phyloP scores from a whole-genome alignment of 805 yeast species.

The Wickerhamiella musiphila region DNA sequence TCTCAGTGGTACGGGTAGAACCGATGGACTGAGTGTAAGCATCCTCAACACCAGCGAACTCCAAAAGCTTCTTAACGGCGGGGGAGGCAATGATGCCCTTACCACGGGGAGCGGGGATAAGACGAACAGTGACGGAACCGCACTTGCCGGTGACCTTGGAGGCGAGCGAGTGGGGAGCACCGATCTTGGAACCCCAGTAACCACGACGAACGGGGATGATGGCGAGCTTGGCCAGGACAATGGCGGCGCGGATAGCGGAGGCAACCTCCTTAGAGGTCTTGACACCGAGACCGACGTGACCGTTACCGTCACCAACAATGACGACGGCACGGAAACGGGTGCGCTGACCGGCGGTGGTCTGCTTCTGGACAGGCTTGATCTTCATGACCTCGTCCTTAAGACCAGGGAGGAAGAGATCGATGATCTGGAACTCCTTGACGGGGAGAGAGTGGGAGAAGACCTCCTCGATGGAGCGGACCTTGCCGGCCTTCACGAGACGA shows the following conservation, averaged over 20 bases:
- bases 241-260: constrained; percentile 99
- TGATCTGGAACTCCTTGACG: constrained; percentile 98
- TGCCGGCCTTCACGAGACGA: constrained; percentile 98
- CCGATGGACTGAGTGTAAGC: constrained; percentile 98
- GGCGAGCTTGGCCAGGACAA: constrained; percentile 96
- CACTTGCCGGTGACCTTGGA: constrained; percentile 98
- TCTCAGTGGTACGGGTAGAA: constrained; percentile 98
- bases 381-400: constrained; percentile 98
- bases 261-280: constrained; percentile 99
- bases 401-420: constrained; percentile 88
- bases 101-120: constrained; percentile 99
- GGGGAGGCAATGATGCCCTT: constrained; percentile 99
- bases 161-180: constrained; percentile 98
- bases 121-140: constrained; percentile 96
- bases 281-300: constrained; percentile 99
- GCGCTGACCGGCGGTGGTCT: constrained; percentile 99
- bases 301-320: constrained; percentile 98
- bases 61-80: constrained; percentile 96
- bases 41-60: constrained; percentile 99
- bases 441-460: constrained; percentile 98
- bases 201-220: constrained; percentile 99
- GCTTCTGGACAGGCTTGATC: constrained; percentile 99
- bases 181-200: constrained; percentile 99
- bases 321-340: constrained; percentile 99
- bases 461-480: constrained; percentile 91